Evolutionary conservation across 23 red algal genomes (phyloP), one percentile per base, ranked within the genome.

Genomic region (Cyanidioschyzon merolae): DNA sequence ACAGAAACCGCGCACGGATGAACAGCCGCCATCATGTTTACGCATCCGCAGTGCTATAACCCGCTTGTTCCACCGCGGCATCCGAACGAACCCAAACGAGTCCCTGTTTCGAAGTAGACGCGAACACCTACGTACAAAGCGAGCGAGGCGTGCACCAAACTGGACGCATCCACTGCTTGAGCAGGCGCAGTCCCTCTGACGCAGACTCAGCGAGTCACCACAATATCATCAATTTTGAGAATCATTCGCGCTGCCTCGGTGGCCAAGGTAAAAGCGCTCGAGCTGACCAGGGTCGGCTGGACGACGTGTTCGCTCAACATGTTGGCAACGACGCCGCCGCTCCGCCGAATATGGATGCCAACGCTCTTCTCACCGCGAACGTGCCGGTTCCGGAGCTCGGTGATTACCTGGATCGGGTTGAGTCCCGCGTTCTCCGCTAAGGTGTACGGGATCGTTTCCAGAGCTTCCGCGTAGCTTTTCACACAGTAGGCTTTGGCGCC

Each of bases 221-320:
- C 93, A 79, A 97, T 89, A 68, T 97, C 93, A 76, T 97, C 93
- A 77, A 97, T 97, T 76, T 89, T 90, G 59, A 97, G 80, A 39
- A 97, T 83, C 75, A 89, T 83, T 34, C 93, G 84, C 30, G 90
- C 93, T 39, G 80, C 79, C 79, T 97, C 93, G 15, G 93, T 97
- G 38, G 93, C 93, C 1, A 97, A 77, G 2, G 81, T 77, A 1
- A 97, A 80, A 17, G 93, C 93, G 38, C 80, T 85, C 25, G 82
- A 83, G 84, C 88, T 89, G 34, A 97, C 93, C 76, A 97, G 76
- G 31, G 87, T 38, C 45, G 93, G 93, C 87, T 90, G 90, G 12
- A 91, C 76, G 0, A 97, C 93, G 40, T 90, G 83, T 51, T 97
- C 93, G 76, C 88, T 88, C 2, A 59, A 75, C 40, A 97, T 97